These are phyloP conservation scores for Brassica nigra DNA, from an alignment of 345 rosid genomes.

Conservation along the genomic window DNA sequence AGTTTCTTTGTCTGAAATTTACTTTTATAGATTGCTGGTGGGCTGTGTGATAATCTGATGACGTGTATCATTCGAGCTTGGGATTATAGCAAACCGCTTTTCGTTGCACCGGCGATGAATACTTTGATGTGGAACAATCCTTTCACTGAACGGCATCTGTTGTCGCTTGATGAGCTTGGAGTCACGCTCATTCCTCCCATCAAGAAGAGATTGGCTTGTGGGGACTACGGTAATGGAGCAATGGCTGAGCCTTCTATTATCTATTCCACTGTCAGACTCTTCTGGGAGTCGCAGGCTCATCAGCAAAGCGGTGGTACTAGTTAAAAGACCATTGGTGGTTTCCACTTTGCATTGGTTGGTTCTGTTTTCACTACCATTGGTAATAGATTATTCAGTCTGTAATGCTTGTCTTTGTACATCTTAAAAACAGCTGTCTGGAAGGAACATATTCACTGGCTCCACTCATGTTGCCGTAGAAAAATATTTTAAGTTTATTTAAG, in stretches of 20 bases:
- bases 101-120: slow-evolving; percentile 90
- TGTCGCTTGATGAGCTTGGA: slow-evolving; percentile 84
- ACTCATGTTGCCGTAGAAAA: slow-evolving; percentile 6
- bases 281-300: slow-evolving; percentile 60
- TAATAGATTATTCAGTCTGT: slow-evolving; percentile 5
- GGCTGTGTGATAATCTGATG: slow-evolving; percentile 84
- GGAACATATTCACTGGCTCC: slow-evolving; percentile 1
- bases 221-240: slow-evolving; percentile 86
- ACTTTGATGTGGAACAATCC: slow-evolving; percentile 93
- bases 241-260: slow-evolving; percentile 91
- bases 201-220: slow-evolving; percentile 81
- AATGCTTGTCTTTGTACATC: slow-evolving; percentile 32
- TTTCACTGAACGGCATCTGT: slow-evolving; percentile 82
- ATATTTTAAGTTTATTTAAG: no score
- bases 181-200: slow-evolving; percentile 83
- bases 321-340: background rate
- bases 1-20: background rate
- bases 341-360: background rate
- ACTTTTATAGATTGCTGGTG: slow-evolving; percentile 88
- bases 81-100: slow-evolving; percentile 81
- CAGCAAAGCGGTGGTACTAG: slow-evolving; percentile 33
- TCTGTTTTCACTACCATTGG: slow-evolving; percentile 4
- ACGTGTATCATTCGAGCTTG: slow-evolving; percentile 91
- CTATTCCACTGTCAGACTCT: slow-evolving; percentile 55
- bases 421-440: background rate